phyloP scores from a whole-genome alignment of 805 yeast species.

The Kurtzmaniella fragi region DNA sequence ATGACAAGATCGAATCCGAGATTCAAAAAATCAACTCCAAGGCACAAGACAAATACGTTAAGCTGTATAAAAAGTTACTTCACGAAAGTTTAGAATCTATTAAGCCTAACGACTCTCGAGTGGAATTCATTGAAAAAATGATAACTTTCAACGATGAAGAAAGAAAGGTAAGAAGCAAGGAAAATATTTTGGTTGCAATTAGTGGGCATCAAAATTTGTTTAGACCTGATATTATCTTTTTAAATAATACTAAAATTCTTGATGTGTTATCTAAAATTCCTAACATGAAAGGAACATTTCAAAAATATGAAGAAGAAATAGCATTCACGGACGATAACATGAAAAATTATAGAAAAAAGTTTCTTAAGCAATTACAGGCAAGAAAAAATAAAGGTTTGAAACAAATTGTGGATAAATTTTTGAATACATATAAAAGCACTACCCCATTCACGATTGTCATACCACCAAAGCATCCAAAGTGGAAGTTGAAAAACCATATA shows the following conservation, averaged over 20 bases:
- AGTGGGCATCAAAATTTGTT: too few relatives aligned
- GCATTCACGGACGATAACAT: neutral
- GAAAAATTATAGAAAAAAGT: neutral
- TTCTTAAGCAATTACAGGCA: neutral
- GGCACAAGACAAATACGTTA: neutral
- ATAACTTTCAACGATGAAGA: constrained; percentile 13
- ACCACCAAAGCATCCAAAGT: constrained; percentile 7
- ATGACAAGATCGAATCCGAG: neutral
- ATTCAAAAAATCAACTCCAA: neutral
- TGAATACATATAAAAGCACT: neutral
- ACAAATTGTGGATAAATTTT: neutral
- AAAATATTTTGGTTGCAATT: constrained; percentile 7
- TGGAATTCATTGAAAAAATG: constrained; percentile 11
- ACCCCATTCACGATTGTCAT: constrained; percentile 12
- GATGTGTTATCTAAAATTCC: too few relatives aligned
- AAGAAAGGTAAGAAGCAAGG: constrained; percentile 11
- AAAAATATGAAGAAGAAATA: too few relatives aligned
- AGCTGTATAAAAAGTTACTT: constrained; percentile 6
- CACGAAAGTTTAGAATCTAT: constrained; percentile 7
- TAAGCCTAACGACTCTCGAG: constrained; percentile 8
- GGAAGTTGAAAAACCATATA: constrained; percentile 1
- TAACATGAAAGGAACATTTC: too few relatives aligned
- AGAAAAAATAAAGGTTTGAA: neutral
- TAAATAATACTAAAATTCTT: too few relatives aligned
- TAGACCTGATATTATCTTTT: too few relatives aligned